Evolutionary conservation across 2,329 filamentous ascomycete genomes (phyloP).

Genomic region (Cladosporium sp.): DNA sequence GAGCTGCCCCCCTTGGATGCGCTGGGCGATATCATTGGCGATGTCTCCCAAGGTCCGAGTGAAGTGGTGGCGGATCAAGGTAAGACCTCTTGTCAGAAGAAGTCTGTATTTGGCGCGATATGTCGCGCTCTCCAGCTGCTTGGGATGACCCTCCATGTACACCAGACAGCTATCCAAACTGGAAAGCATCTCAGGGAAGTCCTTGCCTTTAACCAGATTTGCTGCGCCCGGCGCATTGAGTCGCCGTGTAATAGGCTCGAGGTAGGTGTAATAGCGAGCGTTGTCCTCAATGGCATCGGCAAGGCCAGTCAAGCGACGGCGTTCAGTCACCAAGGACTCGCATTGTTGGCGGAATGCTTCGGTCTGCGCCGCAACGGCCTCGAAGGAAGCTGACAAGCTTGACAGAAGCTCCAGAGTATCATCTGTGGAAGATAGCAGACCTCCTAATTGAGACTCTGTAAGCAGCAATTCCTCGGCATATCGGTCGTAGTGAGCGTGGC

Average conservation of each 20-base stretch:
- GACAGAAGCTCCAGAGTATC: conserved; percentile 69
- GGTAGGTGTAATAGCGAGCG: conserved; percentile 87
- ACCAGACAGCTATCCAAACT: conserved; percentile 85
- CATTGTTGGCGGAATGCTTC: conserved; percentile 90
- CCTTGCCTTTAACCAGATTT: conserved; percentile 73
- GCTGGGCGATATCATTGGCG: conserved; percentile 55
- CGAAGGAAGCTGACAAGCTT: conserved; percentile 77
- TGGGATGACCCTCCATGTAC: conserved; percentile 82
- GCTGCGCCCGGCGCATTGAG: conserved; percentile 89
- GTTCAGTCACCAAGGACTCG: conserved; percentile 76
- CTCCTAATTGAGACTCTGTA: conserved; percentile 75
- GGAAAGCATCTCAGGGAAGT: conserved; percentile 80
- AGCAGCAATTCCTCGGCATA: conserved; percentile 77
- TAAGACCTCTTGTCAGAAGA: conserved; percentile 64
- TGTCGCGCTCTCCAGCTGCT: conserved; percentile 78
- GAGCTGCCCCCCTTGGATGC: conserved; percentile 59
- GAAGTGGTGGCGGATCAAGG: conserved; percentile 61
- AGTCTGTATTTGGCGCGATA: conserved; percentile 85
- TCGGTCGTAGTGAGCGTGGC: conserved; percentile 78
- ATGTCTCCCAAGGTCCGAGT: conserved; percentile 57
- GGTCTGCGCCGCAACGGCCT: conserved; percentile 80
- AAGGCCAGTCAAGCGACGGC: conserved; percentile 69
- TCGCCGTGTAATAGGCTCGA: conserved; percentile 82
- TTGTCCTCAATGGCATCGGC: conserved; percentile 83
- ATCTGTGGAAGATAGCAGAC: conserved; percentile 70